Evolutionary conservation across 139 green algal genomes (phyloP).

Genomic region (Coccomyxa sp.): DNA sequence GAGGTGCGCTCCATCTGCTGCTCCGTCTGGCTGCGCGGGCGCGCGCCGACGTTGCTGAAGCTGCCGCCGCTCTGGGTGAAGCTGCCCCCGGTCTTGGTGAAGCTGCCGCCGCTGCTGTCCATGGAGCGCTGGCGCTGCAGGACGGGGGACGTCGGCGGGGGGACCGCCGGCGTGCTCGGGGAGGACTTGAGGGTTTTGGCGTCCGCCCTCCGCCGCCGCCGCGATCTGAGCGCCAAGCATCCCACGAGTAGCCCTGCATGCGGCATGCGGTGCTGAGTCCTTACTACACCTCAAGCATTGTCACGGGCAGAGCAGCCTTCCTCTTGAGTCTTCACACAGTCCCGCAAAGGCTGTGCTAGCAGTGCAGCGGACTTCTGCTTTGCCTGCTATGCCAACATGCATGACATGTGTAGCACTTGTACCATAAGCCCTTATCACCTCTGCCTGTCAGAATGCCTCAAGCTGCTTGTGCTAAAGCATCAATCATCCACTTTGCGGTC

Average conservation of each 20-base stretch:
- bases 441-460: no score
- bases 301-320: neutral
- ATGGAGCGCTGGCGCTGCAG: no score
- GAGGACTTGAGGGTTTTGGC: neutral
- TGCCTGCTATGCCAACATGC: neutral
- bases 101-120: neutral
- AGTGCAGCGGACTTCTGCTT: neutral
- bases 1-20: neutral
- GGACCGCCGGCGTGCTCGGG: neutral
- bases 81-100: neutral
- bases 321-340: no score
- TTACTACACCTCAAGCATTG: neutral
- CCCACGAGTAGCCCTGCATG: neutral
- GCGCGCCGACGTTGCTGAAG: neutral
- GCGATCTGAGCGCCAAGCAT: neutral
- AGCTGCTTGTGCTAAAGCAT: no score
- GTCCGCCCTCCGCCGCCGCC: neutral
- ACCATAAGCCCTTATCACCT: no score
- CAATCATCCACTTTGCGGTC: neutral
- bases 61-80: neutral
- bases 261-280: neutral
- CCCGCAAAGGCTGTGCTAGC: neutral
- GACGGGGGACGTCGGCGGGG: neutral
- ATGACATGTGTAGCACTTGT: no score
- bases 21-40: no score